Evolutionary conservation across 768 basidiomycete species (phyloP).

Genomic region (Cubamyces lactineus): DNA sequence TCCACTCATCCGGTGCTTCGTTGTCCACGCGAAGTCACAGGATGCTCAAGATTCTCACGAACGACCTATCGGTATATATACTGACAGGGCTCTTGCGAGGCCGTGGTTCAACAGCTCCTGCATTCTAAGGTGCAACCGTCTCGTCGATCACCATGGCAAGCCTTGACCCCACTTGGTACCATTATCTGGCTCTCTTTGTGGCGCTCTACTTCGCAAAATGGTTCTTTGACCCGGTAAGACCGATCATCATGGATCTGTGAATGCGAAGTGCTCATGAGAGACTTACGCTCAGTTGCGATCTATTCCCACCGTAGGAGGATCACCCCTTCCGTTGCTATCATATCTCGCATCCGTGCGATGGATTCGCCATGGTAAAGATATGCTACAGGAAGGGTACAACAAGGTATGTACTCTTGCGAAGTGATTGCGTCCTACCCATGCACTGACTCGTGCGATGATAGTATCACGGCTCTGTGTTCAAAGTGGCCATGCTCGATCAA

Average conservation of each 20-base stretch:
- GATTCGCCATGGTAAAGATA: conserved; percentile 17
- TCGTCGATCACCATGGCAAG: no score
- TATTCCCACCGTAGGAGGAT: conserved; percentile 37
- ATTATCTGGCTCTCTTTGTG: no score
- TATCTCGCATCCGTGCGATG: conserved; percentile 31
- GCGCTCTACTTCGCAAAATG: background rate
- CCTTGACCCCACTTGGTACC: no score
- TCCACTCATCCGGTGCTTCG: no score
- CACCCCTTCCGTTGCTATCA: conserved; percentile 30
- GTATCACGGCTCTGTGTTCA: conserved; percentile 24
- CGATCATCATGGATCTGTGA: no score
- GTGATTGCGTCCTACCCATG: no score
- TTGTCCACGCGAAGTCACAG: no score
- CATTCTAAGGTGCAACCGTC: no score
- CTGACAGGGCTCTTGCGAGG: no score
- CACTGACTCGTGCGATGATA: background rate
- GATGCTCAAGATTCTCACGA: no score
- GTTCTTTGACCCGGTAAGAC: conserved; percentile 13
- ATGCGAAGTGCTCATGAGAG: background rate
- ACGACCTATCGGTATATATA: no score
- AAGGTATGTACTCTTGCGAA: conserved; percentile 25
- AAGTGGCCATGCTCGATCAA: conserved; percentile 15
- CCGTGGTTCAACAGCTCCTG: no score
- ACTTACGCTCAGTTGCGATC: conserved; percentile 25
- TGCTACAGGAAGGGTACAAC: conserved; percentile 39